A percentile compares a stretch with the other conserved stretches of the same genome.
Evolutionary conservation across 1,284 basidiomycete species (phyloP).

Genomic region (Limonomyces culmigenus): DNA sequence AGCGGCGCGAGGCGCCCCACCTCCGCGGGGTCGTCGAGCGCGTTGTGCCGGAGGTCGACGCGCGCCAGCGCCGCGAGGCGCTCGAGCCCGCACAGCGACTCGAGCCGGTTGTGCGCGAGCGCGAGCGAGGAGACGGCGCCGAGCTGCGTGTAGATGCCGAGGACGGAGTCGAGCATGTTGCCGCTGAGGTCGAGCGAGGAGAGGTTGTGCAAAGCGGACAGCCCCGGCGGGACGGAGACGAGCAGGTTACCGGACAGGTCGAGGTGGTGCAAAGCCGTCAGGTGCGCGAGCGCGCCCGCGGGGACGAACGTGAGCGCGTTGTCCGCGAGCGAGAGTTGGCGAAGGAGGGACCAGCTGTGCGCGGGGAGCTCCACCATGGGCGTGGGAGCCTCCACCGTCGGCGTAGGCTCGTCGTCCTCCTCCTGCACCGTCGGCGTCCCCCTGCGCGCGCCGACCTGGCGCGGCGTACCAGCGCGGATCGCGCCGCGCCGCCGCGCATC

Average conservation of each 20-base stretch:
- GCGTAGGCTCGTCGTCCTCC: slow-evolving; percentile 23
- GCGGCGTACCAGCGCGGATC: slow-evolving; percentile 18
- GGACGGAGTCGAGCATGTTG: slow-evolving; percentile 93
- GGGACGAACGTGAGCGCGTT: slow-evolving; percentile 78
- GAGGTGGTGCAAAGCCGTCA: slow-evolving; percentile 70
- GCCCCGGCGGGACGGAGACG: slow-evolving; percentile 64
- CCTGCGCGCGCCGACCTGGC: slow-evolving; percentile 25
- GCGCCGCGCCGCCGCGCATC: slow-evolving; percentile 39
- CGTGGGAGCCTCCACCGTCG: slow-evolving; percentile 9
- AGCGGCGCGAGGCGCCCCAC: slow-evolving; percentile 71
- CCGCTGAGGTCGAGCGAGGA: slow-evolving; percentile 79
- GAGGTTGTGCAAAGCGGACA: slow-evolving; percentile 63
- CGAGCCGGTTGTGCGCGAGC: slow-evolving; percentile 74
- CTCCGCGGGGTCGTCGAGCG: slow-evolving; percentile 72
- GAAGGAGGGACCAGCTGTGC: slow-evolving; percentile 55
- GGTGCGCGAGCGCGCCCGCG: slow-evolving; percentile 48
- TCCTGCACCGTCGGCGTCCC: slow-evolving; percentile 46
- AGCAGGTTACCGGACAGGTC: slow-evolving; percentile 86
- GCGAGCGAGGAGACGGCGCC: slow-evolving; percentile 66
- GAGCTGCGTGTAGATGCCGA: slow-evolving; percentile 74
- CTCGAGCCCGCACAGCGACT: slow-evolving; percentile 88
- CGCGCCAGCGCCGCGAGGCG: slow-evolving; percentile 69
- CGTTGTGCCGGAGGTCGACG: slow-evolving; percentile 76
- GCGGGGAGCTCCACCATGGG: slow-evolving; percentile 12
- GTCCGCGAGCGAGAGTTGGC: slow-evolving; percentile 64